phyloP scores from a whole-genome alignment of 1,284 basidiomycete genomes.

The Heterobasidion irregulare region DNA sequence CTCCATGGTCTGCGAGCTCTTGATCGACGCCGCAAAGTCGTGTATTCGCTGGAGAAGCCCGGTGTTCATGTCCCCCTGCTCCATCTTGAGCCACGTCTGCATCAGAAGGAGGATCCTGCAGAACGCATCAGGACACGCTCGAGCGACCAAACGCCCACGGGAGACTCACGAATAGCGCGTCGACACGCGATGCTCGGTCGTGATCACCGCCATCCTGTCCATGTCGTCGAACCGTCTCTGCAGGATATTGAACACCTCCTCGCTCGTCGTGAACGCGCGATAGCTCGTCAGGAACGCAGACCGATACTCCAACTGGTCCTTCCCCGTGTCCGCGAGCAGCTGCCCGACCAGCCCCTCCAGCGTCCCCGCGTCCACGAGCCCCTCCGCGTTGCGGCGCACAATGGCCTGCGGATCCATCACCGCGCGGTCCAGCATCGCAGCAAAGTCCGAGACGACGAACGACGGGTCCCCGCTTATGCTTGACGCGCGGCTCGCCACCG shows the following conservation, averaged over 20 bases:
- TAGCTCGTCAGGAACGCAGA: slow-evolving; percentile 30
- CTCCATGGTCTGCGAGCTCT: slow-evolving; percentile 22
- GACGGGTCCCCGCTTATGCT: no score
- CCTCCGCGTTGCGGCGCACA: slow-evolving; percentile 17
- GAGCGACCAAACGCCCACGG: background rate
- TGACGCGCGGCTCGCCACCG: no score
- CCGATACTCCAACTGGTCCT: slow-evolving; percentile 23
- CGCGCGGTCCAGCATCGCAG: slow-evolving; percentile 11
- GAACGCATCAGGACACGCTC: background rate
- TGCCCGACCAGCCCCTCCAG: slow-evolving; percentile 31
- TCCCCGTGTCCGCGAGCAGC: slow-evolving; percentile 20
- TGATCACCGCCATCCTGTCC: slow-evolving; percentile 12
- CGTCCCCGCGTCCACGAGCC: slow-evolving; percentile 27
- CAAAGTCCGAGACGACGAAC: background rate
- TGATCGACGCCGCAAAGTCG: slow-evolving; percentile 23
- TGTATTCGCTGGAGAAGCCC: slow-evolving; percentile 26
- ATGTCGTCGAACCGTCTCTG: slow-evolving; percentile 26
- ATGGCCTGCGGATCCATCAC: slow-evolving; percentile 18
- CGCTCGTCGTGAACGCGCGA: slow-evolving; percentile 29
- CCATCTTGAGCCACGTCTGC: slow-evolving; percentile 26
- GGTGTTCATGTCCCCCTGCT: slow-evolving; percentile 20
- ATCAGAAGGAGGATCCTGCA: slow-evolving; percentile 20
- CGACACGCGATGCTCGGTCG: background rate
- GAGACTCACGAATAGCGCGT: slow-evolving; percentile 7
- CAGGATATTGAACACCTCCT: slow-evolving; percentile 26